phyloP scores from a whole-genome alignment of 371 early-diverging fungal species.

The Actinomortierella wolfii region DNA sequence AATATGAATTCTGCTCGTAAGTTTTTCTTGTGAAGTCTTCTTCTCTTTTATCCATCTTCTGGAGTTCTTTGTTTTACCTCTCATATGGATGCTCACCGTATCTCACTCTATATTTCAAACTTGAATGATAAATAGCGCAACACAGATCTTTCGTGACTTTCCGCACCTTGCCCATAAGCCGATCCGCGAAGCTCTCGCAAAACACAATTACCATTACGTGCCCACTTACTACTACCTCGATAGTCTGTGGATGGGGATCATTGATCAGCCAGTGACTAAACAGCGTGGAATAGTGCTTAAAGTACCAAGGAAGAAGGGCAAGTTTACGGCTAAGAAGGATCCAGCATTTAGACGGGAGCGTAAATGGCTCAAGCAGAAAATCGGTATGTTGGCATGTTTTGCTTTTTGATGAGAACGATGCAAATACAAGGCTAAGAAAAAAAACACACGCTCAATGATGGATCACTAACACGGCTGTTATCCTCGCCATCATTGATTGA shows the following conservation, averaged over 20 bases:
- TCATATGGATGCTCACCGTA: no score
- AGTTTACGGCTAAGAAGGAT: conserved; percentile 1
- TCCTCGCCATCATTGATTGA: not conserved
- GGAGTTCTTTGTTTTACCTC: no score
- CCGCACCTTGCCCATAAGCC: conserved; percentile 18
- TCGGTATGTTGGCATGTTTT: conserved; percentile 15
- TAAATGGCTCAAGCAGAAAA: conserved; percentile 16
- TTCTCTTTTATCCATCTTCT: no score
- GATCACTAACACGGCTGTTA: not conserved
- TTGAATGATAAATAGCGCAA: conserved; percentile 20
- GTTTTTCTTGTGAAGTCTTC: no score
- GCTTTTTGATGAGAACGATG: not conserved
- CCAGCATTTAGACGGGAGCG: conserved; percentile 26
- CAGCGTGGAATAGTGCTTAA: conserved; percentile 2
- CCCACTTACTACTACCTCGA: conserved; percentile 32
- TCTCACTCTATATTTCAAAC: no score
- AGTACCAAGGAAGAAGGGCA: conserved; percentile 5
- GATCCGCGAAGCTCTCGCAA: conserved; percentile 21
- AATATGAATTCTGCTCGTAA: no score
- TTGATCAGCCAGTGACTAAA: not conserved
- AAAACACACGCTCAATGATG: no score
- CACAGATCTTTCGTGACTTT: conserved; percentile 38
- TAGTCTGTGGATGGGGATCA: conserved; percentile 3
- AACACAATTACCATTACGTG: conserved; percentile 21
- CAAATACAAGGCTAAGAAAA: no score